Evolutionary conservation across 2,329 filamentous ascomycete species (phyloP).

Genomic region (Eutypa lata): DNA sequence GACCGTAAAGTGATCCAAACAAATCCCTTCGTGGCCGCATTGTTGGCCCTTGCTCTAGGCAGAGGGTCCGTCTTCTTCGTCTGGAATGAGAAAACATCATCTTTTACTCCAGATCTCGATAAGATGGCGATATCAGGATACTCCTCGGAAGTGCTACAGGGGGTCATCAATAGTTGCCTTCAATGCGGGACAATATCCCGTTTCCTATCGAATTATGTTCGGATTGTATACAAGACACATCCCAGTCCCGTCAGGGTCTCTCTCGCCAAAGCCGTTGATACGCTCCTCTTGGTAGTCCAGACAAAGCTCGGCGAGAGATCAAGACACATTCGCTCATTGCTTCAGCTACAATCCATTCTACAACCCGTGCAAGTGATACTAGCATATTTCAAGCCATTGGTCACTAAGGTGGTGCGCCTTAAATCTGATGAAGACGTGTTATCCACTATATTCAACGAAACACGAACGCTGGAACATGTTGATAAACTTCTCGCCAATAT

Average conservation of each 20-base stretch:
- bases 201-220: constrained; percentile 44
- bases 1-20: constrained; percentile 43
- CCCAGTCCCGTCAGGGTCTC: constrained; percentile 48
- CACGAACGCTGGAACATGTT: constrained; percentile 61
- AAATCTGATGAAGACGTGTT: constrained; percentile 59
- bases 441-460: constrained; percentile 58
- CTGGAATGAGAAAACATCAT: constrained; percentile 50
- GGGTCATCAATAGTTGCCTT: constrained; percentile 44
- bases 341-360: constrained; percentile 51
- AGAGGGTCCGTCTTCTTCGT: constrained; percentile 69
- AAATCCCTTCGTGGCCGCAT: constrained; percentile 49
- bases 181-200: constrained; percentile 46
- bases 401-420: constrained; percentile 41
- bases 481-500: constrained; percentile 60
- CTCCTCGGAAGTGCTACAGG: constrained; percentile 45
- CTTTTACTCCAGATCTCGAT: constrained; percentile 49
- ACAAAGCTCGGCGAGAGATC: constrained; percentile 43
- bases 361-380: constrained; percentile 47
- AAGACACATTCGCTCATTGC: constrained; percentile 42
- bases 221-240: constrained; percentile 41
- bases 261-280: constrained; percentile 47
- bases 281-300: constrained; percentile 47
- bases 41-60: constrained; percentile 67
- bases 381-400: constrained; percentile 47
- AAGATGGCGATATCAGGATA: constrained; percentile 55